Conservation (phyloP, 2,329 filamentous ascomycete genomes). For the Claviceps monticola region DNA sequence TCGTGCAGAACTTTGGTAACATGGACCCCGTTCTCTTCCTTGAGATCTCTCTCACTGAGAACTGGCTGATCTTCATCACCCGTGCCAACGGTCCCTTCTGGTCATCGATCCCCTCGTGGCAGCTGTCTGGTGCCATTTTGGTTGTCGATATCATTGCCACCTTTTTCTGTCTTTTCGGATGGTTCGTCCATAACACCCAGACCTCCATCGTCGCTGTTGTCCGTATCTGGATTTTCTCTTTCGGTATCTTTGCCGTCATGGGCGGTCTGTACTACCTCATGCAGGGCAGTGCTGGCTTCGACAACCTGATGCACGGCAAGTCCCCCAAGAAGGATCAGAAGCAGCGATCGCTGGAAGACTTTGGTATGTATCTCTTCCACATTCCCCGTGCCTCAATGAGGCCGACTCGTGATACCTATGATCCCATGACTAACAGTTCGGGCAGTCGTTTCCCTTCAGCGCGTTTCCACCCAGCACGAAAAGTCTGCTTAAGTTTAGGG, state of each 20-base stretch:
- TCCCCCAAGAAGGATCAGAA: conserved; percentile 68
- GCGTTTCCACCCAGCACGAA: conserved; percentile 84
- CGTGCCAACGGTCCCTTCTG: conserved; percentile 87
- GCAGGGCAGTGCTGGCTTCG: conserved; percentile 67
- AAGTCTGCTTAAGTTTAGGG: conserved; percentile 52
- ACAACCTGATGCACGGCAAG: conserved; percentile 90
- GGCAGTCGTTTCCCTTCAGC: conserved; percentile 72
- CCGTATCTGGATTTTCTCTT: conserved; percentile 83
- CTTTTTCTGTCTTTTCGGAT: conserved; percentile 75
- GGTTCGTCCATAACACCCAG: conserved; percentile 49
- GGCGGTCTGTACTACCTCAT: conserved; percentile 63
- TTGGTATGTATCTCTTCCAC: conserved; percentile 48
- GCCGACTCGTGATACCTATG: neutral
- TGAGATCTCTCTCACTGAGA: conserved; percentile 80
- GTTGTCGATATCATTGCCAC: conserved; percentile 74
- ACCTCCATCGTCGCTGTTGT: conserved; percentile 75
- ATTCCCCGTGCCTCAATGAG: neutral
- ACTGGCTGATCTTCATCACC: conserved; percentile 94
- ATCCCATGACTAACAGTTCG: conserved; percentile 33
- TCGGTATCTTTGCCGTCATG: conserved; percentile 78
- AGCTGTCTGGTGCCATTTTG: conserved; percentile 64
- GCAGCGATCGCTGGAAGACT: conserved; percentile 78
- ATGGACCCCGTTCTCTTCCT: conserved; percentile 77
- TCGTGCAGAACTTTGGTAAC: conserved; percentile 79
- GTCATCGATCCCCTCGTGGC: conserved; percentile 80